Percentiles rank a stretch among this genome's conserved stretches.
phyloP scores from a whole-genome alignment of 1,139 yeast species.

The Saccharomycopsis crataegensis region DNA sequence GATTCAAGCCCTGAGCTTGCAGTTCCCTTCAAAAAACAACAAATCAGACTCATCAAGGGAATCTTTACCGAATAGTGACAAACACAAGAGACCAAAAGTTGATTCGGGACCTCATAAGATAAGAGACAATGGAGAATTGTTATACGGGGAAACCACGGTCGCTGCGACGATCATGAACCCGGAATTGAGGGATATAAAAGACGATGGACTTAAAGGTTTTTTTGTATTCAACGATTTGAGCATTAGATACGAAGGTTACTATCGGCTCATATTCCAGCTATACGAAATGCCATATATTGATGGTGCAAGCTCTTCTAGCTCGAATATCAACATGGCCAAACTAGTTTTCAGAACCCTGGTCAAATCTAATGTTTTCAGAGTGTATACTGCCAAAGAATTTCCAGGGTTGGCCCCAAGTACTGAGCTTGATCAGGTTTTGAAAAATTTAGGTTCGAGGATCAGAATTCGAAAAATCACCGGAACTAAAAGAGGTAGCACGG shows the following conservation, averaged over 20 bases:
- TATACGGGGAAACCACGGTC: constrained; percentile 8
- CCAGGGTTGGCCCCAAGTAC: constrained; percentile 28
- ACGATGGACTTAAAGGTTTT: constrained; percentile 18
- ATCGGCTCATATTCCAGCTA: constrained; percentile 27
- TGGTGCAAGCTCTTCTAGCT: neutral
- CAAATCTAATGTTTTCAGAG: constrained; percentile 28
- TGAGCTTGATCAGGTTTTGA: constrained; percentile 9
- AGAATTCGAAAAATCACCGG: constrained; percentile 12
- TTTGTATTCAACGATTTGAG: constrained; percentile 30
- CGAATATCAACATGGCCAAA: neutral
- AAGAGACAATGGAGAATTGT: neutral
- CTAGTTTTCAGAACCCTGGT: neutral
- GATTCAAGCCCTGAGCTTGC: neutral
- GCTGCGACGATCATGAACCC: constrained; percentile 6
- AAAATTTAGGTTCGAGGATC: constrained; percentile 7
- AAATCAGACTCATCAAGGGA: no score
- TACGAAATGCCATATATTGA: constrained; percentile 23
- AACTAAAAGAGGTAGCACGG: constrained; percentile 9
- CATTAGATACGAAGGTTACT: constrained; percentile 30
- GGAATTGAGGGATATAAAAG: neutral
- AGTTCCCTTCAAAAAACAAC: neutral
- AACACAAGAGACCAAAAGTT: neutral
- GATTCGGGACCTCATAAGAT: neutral
- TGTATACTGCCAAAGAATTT: constrained; percentile 35
- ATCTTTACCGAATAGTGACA: neutral